These are phyloP conservation scores for Fusarium beomiforme DNA, from an alignment of 2,329 filamentous ascomycete species.

Conservation along the genomic window DNA sequence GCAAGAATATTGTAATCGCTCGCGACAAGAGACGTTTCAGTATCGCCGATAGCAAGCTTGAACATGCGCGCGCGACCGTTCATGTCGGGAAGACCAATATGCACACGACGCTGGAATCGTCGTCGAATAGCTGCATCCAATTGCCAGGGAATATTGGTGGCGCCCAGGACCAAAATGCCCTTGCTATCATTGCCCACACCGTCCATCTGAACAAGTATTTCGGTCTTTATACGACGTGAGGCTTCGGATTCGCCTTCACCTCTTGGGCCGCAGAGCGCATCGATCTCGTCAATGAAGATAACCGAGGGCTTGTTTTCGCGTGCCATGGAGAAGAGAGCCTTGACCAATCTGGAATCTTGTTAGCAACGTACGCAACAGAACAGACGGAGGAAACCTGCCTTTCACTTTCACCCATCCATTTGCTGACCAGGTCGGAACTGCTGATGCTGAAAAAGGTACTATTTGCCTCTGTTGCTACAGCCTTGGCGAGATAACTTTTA, in stretches of 20 bases:
- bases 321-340: slow-evolving; percentile 96
- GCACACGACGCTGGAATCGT: slow-evolving; percentile 94
- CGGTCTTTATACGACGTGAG: slow-evolving; percentile 96
- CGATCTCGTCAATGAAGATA: slow-evolving; percentile 98
- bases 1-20: slow-evolving; percentile 85
- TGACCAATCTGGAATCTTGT: slow-evolving; percentile 76
- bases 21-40: slow-evolving; percentile 82
- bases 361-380: slow-evolving; percentile 30
- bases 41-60: slow-evolving; percentile 91
- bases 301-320: slow-evolving; percentile 98
- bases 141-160: slow-evolving; percentile 99
- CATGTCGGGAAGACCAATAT: slow-evolving; percentile 90
- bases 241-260: slow-evolving; percentile 97
- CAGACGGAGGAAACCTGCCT: slow-evolving; percentile 62
- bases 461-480: slow-evolving; percentile 97
- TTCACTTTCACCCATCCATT: slow-evolving; percentile 99
- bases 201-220: slow-evolving; percentile 98
- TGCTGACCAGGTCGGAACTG: slow-evolving; percentile 95
- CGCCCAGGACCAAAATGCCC: slow-evolving; percentile 92
- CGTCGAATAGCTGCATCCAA: slow-evolving; percentile 94
- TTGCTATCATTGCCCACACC: slow-evolving; percentile 96
- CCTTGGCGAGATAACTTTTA: slow-evolving; percentile 97
- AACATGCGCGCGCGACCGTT: slow-evolving; percentile 94
- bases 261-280: slow-evolving; percentile 92
- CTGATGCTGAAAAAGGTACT: slow-evolving; percentile 99